phyloP scores from a whole-genome alignment of 2,329 filamentous ascomycete species.

The Trichoderma sp. region DNA sequence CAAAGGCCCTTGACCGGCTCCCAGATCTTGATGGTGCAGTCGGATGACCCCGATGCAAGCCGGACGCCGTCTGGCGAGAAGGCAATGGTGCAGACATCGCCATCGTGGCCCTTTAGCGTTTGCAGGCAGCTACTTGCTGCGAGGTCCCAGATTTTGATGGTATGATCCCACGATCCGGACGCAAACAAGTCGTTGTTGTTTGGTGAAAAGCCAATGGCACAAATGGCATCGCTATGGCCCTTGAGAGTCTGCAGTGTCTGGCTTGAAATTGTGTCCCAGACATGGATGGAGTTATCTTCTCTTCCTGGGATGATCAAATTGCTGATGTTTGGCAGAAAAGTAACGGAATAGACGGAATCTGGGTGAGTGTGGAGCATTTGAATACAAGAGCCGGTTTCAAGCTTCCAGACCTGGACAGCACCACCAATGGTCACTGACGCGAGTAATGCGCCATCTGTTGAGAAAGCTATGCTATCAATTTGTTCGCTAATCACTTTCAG shows the following conservation, averaged over 20 bases:
- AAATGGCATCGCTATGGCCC: not conserved
- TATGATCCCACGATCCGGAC: not conserved
- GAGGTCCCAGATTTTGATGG: not conserved
- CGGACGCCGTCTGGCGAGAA: not conserved
- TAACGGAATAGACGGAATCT: not conserved
- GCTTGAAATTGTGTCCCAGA: not conserved
- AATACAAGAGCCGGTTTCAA: not conserved
- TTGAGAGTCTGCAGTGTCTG: not conserved
- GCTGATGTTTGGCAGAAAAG: not conserved
- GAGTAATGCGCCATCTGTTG: not conserved
- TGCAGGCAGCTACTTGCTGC: not conserved
- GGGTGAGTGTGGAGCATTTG: not conserved
- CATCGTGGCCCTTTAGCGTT: not conserved
- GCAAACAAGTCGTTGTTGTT: not conserved
- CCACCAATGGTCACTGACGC: not conserved
- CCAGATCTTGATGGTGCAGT: slow-evolving; percentile 8
- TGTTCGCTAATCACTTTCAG: not conserved
- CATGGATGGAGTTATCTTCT: not conserved
- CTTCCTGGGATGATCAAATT: not conserved
- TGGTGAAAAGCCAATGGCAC: not conserved
- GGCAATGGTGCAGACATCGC: not conserved
- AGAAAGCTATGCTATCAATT: not conserved
- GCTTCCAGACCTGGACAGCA: slow-evolving; percentile 21
- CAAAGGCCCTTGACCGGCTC: not conserved
- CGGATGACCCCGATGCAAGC: not conserved